Percentiles rank a stretch among this genome's conserved stretches.
Evolutionary conservation across 139 green algal genomes (phyloP).

Genomic region (Picochlorum sp.): DNA sequence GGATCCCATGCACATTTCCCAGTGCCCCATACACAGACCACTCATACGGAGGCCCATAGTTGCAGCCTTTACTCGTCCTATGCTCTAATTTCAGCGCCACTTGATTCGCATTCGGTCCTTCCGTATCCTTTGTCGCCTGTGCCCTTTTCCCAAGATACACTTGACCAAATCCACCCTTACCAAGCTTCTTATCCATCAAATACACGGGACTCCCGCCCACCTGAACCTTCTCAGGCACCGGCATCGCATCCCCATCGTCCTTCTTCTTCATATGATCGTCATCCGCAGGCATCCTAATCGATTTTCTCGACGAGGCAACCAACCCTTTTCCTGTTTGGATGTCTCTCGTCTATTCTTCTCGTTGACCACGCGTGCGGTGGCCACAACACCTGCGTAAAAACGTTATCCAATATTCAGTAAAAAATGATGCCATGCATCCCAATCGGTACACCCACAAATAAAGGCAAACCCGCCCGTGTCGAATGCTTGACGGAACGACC

Average conservation of each 20-base stretch:
- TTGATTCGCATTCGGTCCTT: constrained; percentile 67
- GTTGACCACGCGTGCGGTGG: no score
- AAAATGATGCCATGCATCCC: no score
- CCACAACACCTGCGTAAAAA: no score
- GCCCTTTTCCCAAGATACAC: constrained; percentile 75
- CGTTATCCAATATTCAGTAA: no score
- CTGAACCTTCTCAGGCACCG: constrained; percentile 52
- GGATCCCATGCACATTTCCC: constrained; percentile 74
- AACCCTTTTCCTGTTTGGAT: no score
- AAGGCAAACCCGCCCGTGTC: no score
- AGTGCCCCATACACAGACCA: constrained; percentile 92
- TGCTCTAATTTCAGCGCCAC: constrained; percentile 98
- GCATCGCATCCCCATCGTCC: constrained; percentile 7
- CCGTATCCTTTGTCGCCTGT: constrained; percentile 52
- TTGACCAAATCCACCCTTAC: constrained; percentile 92
- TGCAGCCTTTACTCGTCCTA: constrained; percentile 92
- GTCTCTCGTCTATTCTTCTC: no score
- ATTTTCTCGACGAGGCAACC: no score
- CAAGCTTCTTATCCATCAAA: constrained; percentile 81
- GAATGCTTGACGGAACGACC: no score
- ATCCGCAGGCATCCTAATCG: no score
- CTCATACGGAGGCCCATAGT: constrained; percentile 97
- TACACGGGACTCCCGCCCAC: constrained; percentile 81
- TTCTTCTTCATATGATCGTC: constrained; percentile 3
- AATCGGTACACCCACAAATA: no score